Base-by-base conservation (phyloP, 2,329 filamentous ascomycete genomes). In the Uncinocarpus reesii region DNA sequence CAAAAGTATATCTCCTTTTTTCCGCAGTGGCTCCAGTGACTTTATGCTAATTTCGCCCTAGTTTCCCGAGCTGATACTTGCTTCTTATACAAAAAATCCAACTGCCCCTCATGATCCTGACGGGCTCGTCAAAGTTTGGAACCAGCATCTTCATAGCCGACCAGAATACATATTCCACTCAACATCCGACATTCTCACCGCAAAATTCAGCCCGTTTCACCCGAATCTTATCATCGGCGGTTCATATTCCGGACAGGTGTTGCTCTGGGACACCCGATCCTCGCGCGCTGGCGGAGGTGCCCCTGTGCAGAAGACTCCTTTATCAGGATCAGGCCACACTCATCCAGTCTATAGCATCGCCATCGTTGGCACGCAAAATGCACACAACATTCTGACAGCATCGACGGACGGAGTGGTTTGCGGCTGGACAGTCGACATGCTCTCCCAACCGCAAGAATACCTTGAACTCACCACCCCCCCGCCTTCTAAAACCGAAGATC, bases 121-220 rank as follows among this genome's bases (percentile, higher is more conserved):
- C 60, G 92, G 92, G 21, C 76, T 98, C 36, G 83, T 98, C 26
- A 89, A 95, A 64, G 83, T 98, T 28, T 98, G 93, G 93, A 98
- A 95, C 62, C 77, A 88, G 60, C 89, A 96, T 65, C 82, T 96
- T 64, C 89, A 93, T 58, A 86, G 92, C 57, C 81, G 92, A 24
- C 88, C 92, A 1, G 92, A 98, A 72, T 96, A 95, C 67, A 83
- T 94, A 50, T 95, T 98, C 65, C 89, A 95, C 59, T 89, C 90
- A 7, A 90, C 93, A 52, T 95, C 89, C 37, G 92, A 98, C 66
- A 87, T 98, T 46, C 76, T 98, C 11, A 86, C 89, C 0, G 92
- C 92, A 55, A 93, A 92, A 57, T 98, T 98, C 69, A 96, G 92
- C n/a, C 92, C 92, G 0, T 95, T 95, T 63, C 92, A 98, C 64